Base-by-base conservation (phyloP, 192 early-diverging fungal genomes). In the Rhizoclosmatium sp. region DNA sequence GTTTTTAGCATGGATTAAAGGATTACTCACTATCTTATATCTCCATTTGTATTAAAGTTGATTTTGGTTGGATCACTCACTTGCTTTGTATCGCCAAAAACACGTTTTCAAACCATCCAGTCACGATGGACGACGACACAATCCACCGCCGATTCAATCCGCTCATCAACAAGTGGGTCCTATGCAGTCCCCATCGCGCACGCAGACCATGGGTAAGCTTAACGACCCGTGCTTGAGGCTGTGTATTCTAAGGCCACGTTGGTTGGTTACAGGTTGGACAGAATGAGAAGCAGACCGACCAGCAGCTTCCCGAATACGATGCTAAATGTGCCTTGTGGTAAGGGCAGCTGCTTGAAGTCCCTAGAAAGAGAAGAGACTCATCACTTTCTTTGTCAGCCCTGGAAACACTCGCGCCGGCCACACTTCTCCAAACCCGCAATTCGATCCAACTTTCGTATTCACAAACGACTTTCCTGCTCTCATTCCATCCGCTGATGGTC, bases 171-270 rank as follows among this genome's bases (percentile, higher is more conserved):
- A 89, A 92, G 0, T 99, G 97, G 97, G 95, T 98, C 54, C 88
- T 99, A n/a, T 97, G 95, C 83, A 97, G 95, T 21, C 97, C 97
- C 4, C 97, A 99, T 81, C 92, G 97, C 14, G 93, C 95, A 41
- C 93, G 95, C 76, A 88, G 97, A 49, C 97, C 97, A 2, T 99
- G 97, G 97, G 91, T 93, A 46, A 95, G 95, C 21, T 9, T 21
- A 19, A 45, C n/a, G 19, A 9, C 5, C 45, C 40, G 44, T 44
- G 41, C 59, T 61, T 39, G 48, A 21, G 9, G 56, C 23, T 42
- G 65, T 66, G n/a, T 66, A 14, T 5, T 3, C 12, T 3, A 66
- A 66, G 31, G 2, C 12, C 23, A 21, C 4, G n/a, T 48, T 23
- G 39, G 71, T 47, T 76, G 21, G 2, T 23, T 10, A 48, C 83